phyloP scores from a whole-genome alignment of 805 yeast genomes.

The Suhomyces sp. region DNA sequence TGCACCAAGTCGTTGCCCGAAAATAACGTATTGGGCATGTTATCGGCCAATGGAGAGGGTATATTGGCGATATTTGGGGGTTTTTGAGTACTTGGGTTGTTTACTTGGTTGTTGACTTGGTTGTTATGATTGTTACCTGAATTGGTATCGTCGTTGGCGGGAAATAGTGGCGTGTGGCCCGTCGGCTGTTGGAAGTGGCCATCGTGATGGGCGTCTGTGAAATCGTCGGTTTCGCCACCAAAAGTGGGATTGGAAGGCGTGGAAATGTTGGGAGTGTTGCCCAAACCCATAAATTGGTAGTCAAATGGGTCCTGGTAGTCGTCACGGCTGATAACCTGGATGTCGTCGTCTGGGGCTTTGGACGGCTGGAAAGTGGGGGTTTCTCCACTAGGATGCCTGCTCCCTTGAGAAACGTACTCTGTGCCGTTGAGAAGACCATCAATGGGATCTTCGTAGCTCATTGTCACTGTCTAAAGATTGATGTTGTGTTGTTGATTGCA shows the following conservation, averaged over 20 bases:
- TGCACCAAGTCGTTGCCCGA: background rate
- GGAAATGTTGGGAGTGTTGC: background rate
- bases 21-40: background rate
- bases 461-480: background rate
- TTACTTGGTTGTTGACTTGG: background rate
- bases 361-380: background rate
- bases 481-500: background rate
- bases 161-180: slow-evolving; percentile 1
- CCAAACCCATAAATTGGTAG: slow-evolving; percentile 2
- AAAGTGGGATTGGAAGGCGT: slow-evolving; percentile 3
- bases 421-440: background rate
- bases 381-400: slow-evolving; percentile 1
- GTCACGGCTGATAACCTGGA: slow-evolving; percentile 21
- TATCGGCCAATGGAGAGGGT: background rate
- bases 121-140: background rate
- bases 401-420: background rate
- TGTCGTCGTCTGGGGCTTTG: slow-evolving; percentile 15
- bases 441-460: background rate
- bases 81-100: no score
- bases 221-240: background rate
- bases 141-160: background rate
- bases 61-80: background rate
- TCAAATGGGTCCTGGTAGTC: slow-evolving; percentile 5
- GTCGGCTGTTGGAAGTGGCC: slow-evolving; percentile 5
- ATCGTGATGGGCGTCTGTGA: slow-evolving; percentile 1